phyloP scores from a whole-genome alignment of 345 rosid species.

The Diplotaxis tenuifolia region DNA sequence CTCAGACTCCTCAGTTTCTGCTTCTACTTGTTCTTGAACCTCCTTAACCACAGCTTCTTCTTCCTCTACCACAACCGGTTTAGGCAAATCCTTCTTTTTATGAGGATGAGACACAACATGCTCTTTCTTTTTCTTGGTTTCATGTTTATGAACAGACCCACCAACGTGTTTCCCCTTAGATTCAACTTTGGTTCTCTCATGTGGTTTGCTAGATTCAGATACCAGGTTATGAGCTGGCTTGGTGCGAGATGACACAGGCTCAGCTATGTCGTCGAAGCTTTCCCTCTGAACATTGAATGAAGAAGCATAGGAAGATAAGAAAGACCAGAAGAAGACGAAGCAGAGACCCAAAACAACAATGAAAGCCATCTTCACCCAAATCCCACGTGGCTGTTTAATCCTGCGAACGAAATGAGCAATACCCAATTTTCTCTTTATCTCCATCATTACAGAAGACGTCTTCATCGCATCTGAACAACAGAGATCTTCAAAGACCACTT shows the following conservation, averaged over 20 bases:
- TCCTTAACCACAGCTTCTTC: conserved; percentile 41
- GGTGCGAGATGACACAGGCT: conserved; percentile 57
- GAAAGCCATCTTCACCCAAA: conserved; percentile 67
- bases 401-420: conserved; percentile 66
- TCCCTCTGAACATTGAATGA: conserved; percentile 58
- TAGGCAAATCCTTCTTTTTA: conserved; percentile 39
- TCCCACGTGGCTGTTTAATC: conserved; percentile 70
- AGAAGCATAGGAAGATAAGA: conserved; percentile 65
- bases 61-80: conserved; percentile 32
- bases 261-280: conserved; percentile 87
- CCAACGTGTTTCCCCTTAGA: conserved; percentile 44
- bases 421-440: conserved; percentile 49
- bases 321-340: conserved; percentile 76
- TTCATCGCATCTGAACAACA: conserved; percentile 19
- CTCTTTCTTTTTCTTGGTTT: conserved; percentile 45
- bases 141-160: conserved; percentile 48
- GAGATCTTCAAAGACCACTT: conserved; percentile 23
- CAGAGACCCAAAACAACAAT: conserved; percentile 79
- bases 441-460: conserved; percentile 14
- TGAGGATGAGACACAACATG: conserved; percentile 39
- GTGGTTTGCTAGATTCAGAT: conserved; percentile 33
- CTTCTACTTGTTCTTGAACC: conserved; percentile 42
- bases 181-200: conserved; percentile 36
- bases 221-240: conserved; percentile 32
- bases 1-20: conserved; percentile 50